Evolutionary conservation across 2,329 filamentous ascomycete genomes (phyloP).

Genomic region (Pseudogymnoascus sp.): DNA sequence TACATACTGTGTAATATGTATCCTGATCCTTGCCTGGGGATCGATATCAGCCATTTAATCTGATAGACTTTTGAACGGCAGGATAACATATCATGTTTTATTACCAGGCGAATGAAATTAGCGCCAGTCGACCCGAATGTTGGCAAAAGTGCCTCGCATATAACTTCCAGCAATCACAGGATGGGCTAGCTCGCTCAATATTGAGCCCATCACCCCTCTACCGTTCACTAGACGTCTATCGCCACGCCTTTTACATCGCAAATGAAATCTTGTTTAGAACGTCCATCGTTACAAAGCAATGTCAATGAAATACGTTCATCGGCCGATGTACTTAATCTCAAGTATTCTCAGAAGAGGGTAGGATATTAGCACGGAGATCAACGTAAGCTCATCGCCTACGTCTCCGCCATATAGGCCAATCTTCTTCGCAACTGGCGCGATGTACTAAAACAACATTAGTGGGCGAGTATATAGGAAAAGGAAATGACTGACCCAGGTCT

Average conservation of each 20-base stretch:
- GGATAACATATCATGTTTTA: not conserved
- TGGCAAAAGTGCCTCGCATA: not conserved
- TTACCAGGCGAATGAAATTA: not conserved
- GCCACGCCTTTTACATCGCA: no score
- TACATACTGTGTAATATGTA: not conserved
- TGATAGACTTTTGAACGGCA: not conserved
- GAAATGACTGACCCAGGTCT: slow-evolving; percentile 18
- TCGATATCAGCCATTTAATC: not conserved
- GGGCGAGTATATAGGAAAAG: not conserved
- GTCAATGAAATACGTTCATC: not conserved
- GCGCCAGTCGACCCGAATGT: not conserved
- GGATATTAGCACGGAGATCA: not conserved
- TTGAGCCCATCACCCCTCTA: no score
- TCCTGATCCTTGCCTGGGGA: not conserved
- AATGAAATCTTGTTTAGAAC: no score
- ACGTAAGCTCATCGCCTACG: not conserved
- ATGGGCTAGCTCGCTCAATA: not conserved
- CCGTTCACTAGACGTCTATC: no score
- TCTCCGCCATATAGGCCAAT: not conserved
- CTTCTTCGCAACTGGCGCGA: not conserved
- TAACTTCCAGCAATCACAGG: not conserved
- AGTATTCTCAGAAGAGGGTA: not conserved
- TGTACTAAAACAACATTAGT: not conserved
- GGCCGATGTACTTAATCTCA: slow-evolving; percentile 2
- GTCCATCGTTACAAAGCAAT: no score